Evolutionary conservation across 2,329 filamentous ascomycete species (phyloP), one percentile per base, ranked within the genome.

Genomic region (Fusarium caatingaense): DNA sequence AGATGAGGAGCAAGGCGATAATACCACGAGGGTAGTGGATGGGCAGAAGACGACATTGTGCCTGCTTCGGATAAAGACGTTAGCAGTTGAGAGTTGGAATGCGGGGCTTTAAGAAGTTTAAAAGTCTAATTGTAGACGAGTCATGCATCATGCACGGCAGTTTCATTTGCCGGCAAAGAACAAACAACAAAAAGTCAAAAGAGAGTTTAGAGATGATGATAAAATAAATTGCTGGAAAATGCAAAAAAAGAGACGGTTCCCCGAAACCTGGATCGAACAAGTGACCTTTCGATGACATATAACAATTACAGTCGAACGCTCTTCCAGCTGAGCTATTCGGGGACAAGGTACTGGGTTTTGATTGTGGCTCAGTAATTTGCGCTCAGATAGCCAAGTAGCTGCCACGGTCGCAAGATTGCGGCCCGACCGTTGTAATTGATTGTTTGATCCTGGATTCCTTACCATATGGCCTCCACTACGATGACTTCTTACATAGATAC

Each of bases 261-360:
- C 66, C 66, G 66, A 68, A 68, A 68, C 66, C 66, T 69, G 66
- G 66, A 69, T 69, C 66, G 66, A 69, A 69, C 66, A 69, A 69
- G 66, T 69, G 66, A 68, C 66, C 66, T 69, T 69, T 69, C 66
- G 66, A 67, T 69, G 63, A 65, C 48, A 51, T 55, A 50, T 18
- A 27, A 42, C 66, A 46, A 37, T 69, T 69, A 69, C 66, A 69
- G 66, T 67, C 66, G 66, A 69, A 69, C 66, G 66, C 66, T 69
- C 66, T 69, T 69, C 66, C 66, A 69, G 66, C 66, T 69, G 66
- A 69, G 66, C 66, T 69, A 69, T 69, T 69, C 66, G 66, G 66
- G 66, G 66, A 69, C 21, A 56, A 58, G 58, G 48, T 65, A 53
- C 47, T 49, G n/a, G 28, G 20, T 15, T 50, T 42, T 34, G 18